These are phyloP conservation scores for Wickerhamiella bombiphila DNA, from an alignment of 805 yeast genomes.

Conservation along the genomic window DNA sequence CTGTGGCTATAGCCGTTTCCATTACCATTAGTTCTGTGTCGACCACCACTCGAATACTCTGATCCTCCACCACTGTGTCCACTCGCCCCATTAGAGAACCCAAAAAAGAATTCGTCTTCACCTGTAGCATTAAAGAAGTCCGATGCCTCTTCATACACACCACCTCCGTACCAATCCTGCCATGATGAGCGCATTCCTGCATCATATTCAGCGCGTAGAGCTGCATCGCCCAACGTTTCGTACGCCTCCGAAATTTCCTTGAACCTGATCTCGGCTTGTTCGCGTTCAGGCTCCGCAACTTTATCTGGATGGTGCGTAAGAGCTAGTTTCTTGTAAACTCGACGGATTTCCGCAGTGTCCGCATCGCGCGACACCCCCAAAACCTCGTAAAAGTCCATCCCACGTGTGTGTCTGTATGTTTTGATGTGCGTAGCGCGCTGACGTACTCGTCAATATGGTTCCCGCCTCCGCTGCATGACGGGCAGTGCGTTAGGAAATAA, in stretches of 20 bases:
- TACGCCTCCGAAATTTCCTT: constrained; percentile 80
- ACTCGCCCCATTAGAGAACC: too few relatives aligned
- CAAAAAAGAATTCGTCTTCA: constrained; percentile 18
- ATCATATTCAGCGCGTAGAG: constrained; percentile 24
- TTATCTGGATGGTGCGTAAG: constrained; percentile 82
- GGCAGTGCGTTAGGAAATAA: too few relatives aligned
- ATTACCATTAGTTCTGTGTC: constrained; percentile 3
- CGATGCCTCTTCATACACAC: constrained; percentile 2
- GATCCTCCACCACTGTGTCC: constrained; percentile 7
- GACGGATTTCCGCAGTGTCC: constrained; percentile 54
- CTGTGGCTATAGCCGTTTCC: constrained; percentile 18
- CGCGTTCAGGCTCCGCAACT: constrained; percentile 50
- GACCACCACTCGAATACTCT: neutral
- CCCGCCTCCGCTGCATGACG: neutral
- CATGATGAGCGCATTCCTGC: constrained; percentile 15
- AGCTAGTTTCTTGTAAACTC: constrained; percentile 76
- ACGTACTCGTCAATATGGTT: too few relatives aligned
- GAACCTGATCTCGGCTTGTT: constrained; percentile 59
- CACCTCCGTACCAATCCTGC: constrained; percentile 21
- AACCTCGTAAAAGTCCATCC: constrained; percentile 38
- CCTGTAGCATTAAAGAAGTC: constrained; percentile 39
- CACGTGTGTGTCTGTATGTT: neutral
- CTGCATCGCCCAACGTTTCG: constrained; percentile 59
- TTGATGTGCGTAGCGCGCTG: too few relatives aligned
- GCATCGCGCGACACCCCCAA: constrained; percentile 59